phyloP scores from a whole-genome alignment of 495 filamentous ascomycete genomes.

The Pseudoneurospora amorphoporcata region DNA sequence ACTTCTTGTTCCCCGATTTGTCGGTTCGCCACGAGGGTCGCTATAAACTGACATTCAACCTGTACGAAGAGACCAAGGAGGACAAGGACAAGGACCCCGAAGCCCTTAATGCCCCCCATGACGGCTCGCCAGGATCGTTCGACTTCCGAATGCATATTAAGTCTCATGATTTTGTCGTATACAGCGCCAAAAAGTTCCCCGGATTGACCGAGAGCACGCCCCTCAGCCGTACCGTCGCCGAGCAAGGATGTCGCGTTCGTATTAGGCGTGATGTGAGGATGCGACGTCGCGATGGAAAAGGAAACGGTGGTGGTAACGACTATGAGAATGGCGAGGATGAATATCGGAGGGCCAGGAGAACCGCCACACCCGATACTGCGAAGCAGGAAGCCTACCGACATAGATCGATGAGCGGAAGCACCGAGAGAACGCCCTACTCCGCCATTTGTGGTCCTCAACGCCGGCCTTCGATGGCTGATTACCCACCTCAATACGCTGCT shows the following conservation, averaged over 20 bases:
- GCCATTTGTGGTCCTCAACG: slow-evolving; percentile 35
- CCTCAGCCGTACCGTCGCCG: slow-evolving; percentile 82
- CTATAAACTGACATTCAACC: slow-evolving; percentile 78
- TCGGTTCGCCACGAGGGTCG: slow-evolving; percentile 94
- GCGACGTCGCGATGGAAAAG: slow-evolving; percentile 75
- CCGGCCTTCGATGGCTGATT: slow-evolving; percentile 46
- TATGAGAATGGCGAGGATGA: slow-evolving; percentile 62
- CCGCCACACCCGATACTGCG: slow-evolving; percentile 47
- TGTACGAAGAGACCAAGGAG: slow-evolving; percentile 88
- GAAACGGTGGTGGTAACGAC: slow-evolving; percentile 41
- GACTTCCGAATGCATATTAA: slow-evolving; percentile 73
- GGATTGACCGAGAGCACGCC: slow-evolving; percentile 84
- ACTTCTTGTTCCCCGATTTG: slow-evolving; percentile 96
- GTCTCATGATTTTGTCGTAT: slow-evolving; percentile 78
- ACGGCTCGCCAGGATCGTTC: slow-evolving; percentile 19
- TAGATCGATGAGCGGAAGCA: slow-evolving; percentile 65
- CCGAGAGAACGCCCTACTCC: slow-evolving; percentile 37
- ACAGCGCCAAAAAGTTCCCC: slow-evolving; percentile 97
- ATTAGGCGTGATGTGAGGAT: slow-evolving; percentile 96
- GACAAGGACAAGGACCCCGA: slow-evolving; percentile 38
- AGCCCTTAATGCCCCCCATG: slow-evolving; percentile 16
- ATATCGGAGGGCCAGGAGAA: slow-evolving; percentile 43
- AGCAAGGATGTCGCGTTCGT: slow-evolving; percentile 93
- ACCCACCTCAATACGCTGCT: slow-evolving; percentile 30
- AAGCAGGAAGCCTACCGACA: slow-evolving; percentile 53